Evolutionary conservation across 768 basidiomycete genomes (phyloP), one percentile per base, ranked within the genome.

Genomic region (Collybiopsis luxurians): DNA sequence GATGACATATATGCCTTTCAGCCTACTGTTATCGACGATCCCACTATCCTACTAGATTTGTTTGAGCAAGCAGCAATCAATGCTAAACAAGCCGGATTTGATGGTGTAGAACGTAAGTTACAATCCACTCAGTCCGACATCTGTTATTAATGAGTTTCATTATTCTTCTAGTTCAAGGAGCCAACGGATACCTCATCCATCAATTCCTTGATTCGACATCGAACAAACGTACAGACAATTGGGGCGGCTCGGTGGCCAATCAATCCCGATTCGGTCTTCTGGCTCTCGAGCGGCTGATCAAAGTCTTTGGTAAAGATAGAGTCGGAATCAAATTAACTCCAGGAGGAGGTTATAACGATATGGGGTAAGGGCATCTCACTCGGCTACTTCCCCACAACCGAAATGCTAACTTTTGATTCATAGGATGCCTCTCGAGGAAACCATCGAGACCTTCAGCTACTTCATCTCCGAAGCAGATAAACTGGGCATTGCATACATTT

Each of bases 341-440:
- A 17, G 5, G 59, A 30, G 69, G 68, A 28, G 67, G 68, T 10
- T 72, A 71, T 58, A 75, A 74, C 48, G 75, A 72, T 56, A 53
- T 70, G 36, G 67, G 67, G 58, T 64, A 64, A 21, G n/a, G n/a
- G 68, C 9, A 39, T 40, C 24, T 36, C 28, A 28, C 5, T 2
- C 28, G 0, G 13, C 10, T 28, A 12, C 43, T 24, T 3, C 23
- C 26, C 15, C 15, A n/a, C n/a, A n/a, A n/a, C n/a, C n/a, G 19
- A 13, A n/a, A n/a, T n/a, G n/a, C n/a, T n/a, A n/a, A n/a, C n/a
- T 19, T 26, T 26, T 24, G 21, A 4, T 50, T 36, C 52, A 9
- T 24, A 76, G 73, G 30, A 79, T 79, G 76, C 73, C 76, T 1
- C 64, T 80, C 11, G 62, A 75, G 54, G 77, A 80, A 17, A 75